Conservation (phyloP, 306 rosid species). For the Acmispon strigosus region DNA sequence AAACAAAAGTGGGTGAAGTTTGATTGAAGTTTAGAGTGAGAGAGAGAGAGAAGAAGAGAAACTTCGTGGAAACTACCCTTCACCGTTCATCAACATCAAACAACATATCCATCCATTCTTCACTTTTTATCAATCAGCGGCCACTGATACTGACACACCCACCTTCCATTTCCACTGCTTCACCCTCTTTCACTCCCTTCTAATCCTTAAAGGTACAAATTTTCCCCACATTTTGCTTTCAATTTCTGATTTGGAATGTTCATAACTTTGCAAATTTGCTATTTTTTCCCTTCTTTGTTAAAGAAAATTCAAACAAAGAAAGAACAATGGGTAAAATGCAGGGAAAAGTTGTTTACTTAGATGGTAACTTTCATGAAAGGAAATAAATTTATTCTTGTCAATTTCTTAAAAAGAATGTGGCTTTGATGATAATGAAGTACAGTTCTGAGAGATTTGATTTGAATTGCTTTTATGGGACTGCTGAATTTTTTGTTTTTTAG, state of each 20-base stretch:
- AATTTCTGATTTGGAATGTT: background rate
- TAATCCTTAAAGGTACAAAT: constrained; percentile 1
- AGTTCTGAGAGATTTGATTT: constrained; percentile 11
- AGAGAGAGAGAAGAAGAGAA: constrained; percentile 5
- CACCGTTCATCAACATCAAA: constrained; percentile 5
- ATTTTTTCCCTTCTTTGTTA: background rate
- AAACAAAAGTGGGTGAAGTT: background rate
- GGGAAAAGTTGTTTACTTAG: background rate
- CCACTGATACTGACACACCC: background rate
- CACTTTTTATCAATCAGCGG: background rate
- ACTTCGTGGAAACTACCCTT: constrained; percentile 34
- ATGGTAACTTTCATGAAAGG: background rate
- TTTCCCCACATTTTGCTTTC: background rate
- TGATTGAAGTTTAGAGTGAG: too few species aligned
- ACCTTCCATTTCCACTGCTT: background rate
- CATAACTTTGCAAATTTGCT: background rate
- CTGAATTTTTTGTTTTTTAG: constrained; percentile 23
- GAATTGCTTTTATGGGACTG: constrained; percentile 15
- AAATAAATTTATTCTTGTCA: background rate
- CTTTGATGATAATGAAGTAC: background rate
- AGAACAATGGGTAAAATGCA: background rate
- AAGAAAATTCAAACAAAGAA: too few species aligned
- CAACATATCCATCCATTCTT: constrained; percentile 2
- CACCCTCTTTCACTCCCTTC: background rate
- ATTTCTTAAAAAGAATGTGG: background rate